phyloP scores from a whole-genome alignment of 2,329 filamentous ascomycete genomes.

The Monilinia fructicola region DNA sequence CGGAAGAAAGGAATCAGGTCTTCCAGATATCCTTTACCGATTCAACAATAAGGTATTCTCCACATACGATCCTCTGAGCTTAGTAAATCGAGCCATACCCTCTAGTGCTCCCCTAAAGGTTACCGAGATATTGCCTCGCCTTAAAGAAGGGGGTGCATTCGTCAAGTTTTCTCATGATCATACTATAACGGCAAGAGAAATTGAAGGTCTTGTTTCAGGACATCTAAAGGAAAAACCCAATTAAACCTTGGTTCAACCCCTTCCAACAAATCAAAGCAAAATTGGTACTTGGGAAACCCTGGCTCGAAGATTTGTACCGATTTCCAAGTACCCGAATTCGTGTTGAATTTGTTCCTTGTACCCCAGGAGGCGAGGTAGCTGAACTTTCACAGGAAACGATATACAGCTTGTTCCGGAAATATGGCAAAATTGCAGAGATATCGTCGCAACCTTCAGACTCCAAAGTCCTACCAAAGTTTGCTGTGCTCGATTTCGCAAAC shows the following conservation, averaged over 20 bases:
- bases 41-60: slow-evolving; percentile 52
- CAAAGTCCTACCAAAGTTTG: slow-evolving; percentile 78
- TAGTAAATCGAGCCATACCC: slow-evolving; percentile 63
- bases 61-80: slow-evolving; percentile 54
- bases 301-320: slow-evolving; percentile 89
- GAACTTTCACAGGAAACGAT: slow-evolving; percentile 84
- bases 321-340: slow-evolving; percentile 74
- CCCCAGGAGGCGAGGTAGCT: slow-evolving; percentile 67
- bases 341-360: slow-evolving; percentile 79
- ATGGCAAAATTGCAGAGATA: slow-evolving; percentile 89
- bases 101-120: slow-evolving; percentile 64
- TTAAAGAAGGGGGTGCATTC: slow-evolving; percentile 92
- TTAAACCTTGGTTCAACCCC: slow-evolving; percentile 89
- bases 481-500: slow-evolving; percentile 72
- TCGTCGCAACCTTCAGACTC: slow-evolving; percentile 79
- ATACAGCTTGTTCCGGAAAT: slow-evolving; percentile 83
- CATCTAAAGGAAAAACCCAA: slow-evolving; percentile 67
- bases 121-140: slow-evolving; percentile 76
- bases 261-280: slow-evolving; percentile 69
- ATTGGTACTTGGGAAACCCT: slow-evolving; percentile 79
- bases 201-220: slow-evolving; percentile 59
- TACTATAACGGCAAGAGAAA: slow-evolving; percentile 48
- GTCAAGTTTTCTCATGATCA: slow-evolving; percentile 71
- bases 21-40: slow-evolving; percentile 51
- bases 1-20: slow-evolving; percentile 42